A percentile compares a stretch with the other conserved stretches of the same genome.
phyloP scores from a whole-genome alignment of 257 asterid species.

The Nicotiana tabacum region DNA sequence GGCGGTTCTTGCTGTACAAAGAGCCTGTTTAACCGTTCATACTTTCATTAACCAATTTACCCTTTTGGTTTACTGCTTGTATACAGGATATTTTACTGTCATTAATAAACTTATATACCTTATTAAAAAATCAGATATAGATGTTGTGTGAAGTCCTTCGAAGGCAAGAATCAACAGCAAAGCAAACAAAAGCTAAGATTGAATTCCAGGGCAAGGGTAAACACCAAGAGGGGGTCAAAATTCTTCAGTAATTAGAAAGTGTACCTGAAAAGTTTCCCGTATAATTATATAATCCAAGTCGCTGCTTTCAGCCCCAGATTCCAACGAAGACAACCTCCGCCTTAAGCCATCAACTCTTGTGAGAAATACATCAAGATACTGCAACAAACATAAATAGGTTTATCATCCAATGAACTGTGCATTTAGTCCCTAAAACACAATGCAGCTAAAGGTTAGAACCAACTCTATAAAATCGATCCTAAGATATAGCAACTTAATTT shows the following conservation, averaged over 20 bases:
- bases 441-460: background rate
- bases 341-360: slow-evolving; percentile 93
- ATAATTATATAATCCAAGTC: slow-evolving; percentile 42
- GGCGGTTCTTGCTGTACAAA: background rate
- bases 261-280: slow-evolving; percentile 78
- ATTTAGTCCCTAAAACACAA: background rate
- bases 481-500: background rate
- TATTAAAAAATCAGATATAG: background rate
- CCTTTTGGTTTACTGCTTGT: background rate
- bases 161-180: background rate
- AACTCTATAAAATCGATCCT: background rate
- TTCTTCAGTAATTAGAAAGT: background rate
- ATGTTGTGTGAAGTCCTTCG: background rate
- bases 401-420: background rate
- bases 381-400: slow-evolving; percentile 27
- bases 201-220: background rate
- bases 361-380: slow-evolving; percentile 85
- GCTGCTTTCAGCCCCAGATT: slow-evolving; percentile 38
- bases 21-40: background rate
- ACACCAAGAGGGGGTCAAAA: background rate
- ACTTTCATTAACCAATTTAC: background rate
- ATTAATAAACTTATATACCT: background rate
- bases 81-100: background rate
- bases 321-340: slow-evolving; percentile 52
- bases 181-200: background rate